Evolutionary conservation across 2,329 filamentous ascomycete genomes (phyloP).

Genomic region (Pseudopyrenochaeta lycopersici): DNA sequence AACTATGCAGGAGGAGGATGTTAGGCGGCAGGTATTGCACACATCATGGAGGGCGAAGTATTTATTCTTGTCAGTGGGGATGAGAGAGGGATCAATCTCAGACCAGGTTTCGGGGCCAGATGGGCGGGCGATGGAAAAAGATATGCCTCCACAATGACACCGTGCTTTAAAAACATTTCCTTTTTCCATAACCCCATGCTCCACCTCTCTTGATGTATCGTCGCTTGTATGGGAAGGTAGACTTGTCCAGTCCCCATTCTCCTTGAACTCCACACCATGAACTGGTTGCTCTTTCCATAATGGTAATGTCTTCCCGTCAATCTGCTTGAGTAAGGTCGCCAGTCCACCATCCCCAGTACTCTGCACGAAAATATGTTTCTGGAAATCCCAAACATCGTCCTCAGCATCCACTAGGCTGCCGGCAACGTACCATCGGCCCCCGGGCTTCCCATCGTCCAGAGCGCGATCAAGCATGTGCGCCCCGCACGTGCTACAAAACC

Average conservation of each 20-base stretch:
- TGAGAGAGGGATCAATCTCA: not conserved
- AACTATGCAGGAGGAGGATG: constrained; percentile 69
- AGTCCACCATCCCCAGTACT: constrained; percentile 50
- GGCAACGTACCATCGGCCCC: constrained; percentile 14
- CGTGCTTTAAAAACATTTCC: constrained; percentile 48
- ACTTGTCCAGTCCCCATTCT: not conserved
- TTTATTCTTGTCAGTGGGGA: not conserved
- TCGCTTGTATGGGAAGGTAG: not conserved
- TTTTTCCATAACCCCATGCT: too few relatives aligned
- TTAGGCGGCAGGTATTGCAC: constrained; percentile 69
- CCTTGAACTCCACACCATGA: not conserved
- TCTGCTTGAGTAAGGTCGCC: constrained; percentile 38
- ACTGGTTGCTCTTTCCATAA: constrained; percentile 30
- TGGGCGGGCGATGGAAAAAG: constrained; percentile 63
- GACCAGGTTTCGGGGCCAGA: constrained; percentile 56
- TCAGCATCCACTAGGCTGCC: constrained; percentile 39
- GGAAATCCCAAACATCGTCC: constrained; percentile 37
- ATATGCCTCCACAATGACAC: constrained; percentile 65
- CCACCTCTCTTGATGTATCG: too few relatives aligned
- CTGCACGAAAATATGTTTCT: constrained; percentile 41
- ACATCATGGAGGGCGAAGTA: constrained; percentile 58
- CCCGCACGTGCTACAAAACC: constrained; percentile 62
- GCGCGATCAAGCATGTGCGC: constrained; percentile 47
- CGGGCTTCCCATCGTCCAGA: not conserved
- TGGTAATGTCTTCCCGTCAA: constrained; percentile 29